Percentiles rank a stretch among this genome's conserved stretches.
These are phyloP conservation scores for Zea luxurians DNA, from an alignment of 176 grass and related monocot genomes.

Conservation along the genomic window DNA sequence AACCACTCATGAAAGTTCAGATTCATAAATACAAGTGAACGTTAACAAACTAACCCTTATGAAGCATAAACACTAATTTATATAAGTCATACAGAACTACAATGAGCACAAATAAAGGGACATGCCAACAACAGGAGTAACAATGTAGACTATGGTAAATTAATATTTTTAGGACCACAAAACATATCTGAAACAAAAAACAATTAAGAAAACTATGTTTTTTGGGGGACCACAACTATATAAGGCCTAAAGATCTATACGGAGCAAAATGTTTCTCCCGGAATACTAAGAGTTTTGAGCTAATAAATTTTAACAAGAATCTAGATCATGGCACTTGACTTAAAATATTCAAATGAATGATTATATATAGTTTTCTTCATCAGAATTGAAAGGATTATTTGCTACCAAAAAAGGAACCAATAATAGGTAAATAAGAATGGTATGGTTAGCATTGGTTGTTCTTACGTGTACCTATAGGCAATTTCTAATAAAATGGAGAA, in stretches of 20 bases:
- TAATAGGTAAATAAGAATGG: constrained; percentile 2
- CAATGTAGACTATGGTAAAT: too few relatives aligned
- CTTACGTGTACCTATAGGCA: neutral
- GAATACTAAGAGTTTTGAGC: too few relatives aligned
- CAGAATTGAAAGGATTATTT: too few relatives aligned
- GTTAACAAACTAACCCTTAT: neutral
- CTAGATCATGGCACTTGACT: too few relatives aligned
- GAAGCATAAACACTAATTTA: neutral
- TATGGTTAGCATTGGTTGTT: neutral
- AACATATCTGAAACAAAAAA: neutral
- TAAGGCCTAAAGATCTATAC: neutral
- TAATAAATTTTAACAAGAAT: too few relatives aligned
- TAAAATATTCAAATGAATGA: too few relatives aligned
- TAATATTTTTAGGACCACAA: too few relatives aligned
- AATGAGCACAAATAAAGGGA: neutral
- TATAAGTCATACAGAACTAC: neutral
- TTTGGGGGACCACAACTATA: neutral
- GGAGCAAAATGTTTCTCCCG: neutral
- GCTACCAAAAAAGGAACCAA: neutral
- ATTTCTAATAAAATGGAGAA: neutral
- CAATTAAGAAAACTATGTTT: neutral
- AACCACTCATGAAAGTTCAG: neutral
- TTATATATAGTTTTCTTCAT: too few relatives aligned
- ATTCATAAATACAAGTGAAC: neutral
- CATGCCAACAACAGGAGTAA: too few relatives aligned